Evolutionary conservation across 768 basidiomycete genomes (phyloP).

Genomic region (Cystobasidiopsis lactophilus): DNA sequence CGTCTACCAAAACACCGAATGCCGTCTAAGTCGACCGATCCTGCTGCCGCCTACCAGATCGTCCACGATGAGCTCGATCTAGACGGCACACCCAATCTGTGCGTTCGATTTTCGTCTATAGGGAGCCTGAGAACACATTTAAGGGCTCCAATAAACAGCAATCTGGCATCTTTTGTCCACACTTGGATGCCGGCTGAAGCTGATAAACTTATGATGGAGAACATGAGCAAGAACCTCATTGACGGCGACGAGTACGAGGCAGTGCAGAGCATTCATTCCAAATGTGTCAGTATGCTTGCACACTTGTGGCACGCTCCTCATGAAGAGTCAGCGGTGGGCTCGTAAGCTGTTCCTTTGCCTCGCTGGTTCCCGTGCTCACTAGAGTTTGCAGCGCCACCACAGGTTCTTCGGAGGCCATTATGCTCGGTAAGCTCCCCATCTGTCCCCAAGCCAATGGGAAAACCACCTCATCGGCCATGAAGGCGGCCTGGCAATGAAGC

Average conservation of each 20-base stretch:
- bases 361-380: too few species aligned
- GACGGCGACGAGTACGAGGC: constrained; percentile 39
- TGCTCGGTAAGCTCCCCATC: constrained; percentile 25
- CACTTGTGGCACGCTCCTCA: constrained; percentile 46
- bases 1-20: constrained; percentile 44
- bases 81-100: constrained; percentile 10
- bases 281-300: constrained; percentile 38
- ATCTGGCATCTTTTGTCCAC: constrained; percentile 43
- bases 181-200: constrained; percentile 30
- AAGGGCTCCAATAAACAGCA: constrained; percentile 37
- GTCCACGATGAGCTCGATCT: constrained; percentile 31
- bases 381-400: too few species aligned
- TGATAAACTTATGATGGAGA: constrained; percentile 40
- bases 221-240: constrained; percentile 44
- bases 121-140: constrained; percentile 25
- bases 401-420: constrained; percentile 44
- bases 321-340: too few species aligned
- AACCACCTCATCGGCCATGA: too few species aligned
- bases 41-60: constrained; percentile 32
- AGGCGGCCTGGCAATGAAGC: constrained; percentile 49
- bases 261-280: constrained; percentile 31
- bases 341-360: too few species aligned
- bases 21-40: constrained; percentile 37
- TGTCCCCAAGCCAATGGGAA: too few species aligned
- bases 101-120: not conserved